Evolutionary conservation across 192 early-diverging fungal genomes (phyloP).

Genomic region (Coemansia sp.): DNA sequence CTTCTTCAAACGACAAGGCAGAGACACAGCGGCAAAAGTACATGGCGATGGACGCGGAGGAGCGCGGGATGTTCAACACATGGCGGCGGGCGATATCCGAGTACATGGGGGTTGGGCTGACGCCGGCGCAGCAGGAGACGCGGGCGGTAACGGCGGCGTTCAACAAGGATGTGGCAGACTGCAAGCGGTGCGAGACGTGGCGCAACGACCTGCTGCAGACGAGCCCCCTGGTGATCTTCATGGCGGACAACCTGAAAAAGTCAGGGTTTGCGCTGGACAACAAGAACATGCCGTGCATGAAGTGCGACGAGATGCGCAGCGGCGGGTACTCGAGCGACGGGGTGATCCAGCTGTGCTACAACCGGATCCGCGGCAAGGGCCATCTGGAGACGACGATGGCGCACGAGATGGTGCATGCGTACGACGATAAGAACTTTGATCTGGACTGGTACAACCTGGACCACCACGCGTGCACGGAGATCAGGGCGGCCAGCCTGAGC

Average conservation of each 20-base stretch:
- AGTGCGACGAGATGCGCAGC: conserved; percentile 79
- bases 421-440: conserved; percentile 73
- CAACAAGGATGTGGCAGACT: conserved; percentile 57
- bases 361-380: conserved; percentile 72
- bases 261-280: conserved; percentile 61
- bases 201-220: conserved; percentile 72
- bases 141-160: conserved; percentile 29
- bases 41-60: conserved; percentile 48
- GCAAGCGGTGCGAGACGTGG: conserved; percentile 72
- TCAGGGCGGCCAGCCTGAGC: conserved; percentile 75
- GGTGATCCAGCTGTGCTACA: conserved; percentile 87
- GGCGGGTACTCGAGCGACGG: conserved; percentile 82
- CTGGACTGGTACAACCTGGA: conserved; percentile 71
- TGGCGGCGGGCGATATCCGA: conserved; percentile 63
- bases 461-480: conserved; percentile 83
- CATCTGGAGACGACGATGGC: conserved; percentile 92
- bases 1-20: conserved; percentile 9
- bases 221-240: conserved; percentile 82
- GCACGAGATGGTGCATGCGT: conserved; percentile 90
- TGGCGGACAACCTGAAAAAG: conserved; percentile 74
- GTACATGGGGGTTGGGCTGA: conserved; percentile 63
- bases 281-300: conserved; percentile 73
- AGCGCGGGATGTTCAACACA: conserved; percentile 60
- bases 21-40: conserved; percentile 29
- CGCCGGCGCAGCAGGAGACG: conserved; percentile 50